These are phyloP conservation scores for Botrytis sinoallii DNA, from an alignment of 2,329 filamentous ascomycete species.

Conservation along the genomic window DNA sequence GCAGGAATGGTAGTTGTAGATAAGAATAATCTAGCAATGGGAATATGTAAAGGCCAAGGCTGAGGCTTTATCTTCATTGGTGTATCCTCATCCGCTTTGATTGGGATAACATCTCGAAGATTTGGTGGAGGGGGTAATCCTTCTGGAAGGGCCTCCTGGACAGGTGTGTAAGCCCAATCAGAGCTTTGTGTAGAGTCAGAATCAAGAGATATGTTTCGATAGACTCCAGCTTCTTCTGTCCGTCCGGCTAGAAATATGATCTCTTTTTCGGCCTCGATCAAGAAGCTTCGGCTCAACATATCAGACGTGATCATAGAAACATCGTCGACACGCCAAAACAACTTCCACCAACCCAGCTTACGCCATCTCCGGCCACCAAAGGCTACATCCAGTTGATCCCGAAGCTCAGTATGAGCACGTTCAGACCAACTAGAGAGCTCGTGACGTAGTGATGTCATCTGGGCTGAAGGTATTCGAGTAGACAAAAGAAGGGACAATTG, in stretches of 20 bases:
- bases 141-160: slow-evolving; percentile 12
- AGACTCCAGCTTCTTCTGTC: slow-evolving; percentile 62
- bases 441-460: slow-evolving; percentile 49
- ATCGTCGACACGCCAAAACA: slow-evolving; percentile 93
- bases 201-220: slow-evolving; percentile 12
- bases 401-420: slow-evolving; percentile 76
- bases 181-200: neutral
- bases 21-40: slow-evolving; percentile 65
- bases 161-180: slow-evolving; percentile 33
- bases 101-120: slow-evolving; percentile 27
- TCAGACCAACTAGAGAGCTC: slow-evolving; percentile 73
- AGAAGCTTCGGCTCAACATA: slow-evolving; percentile 72
- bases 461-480: slow-evolving; percentile 38
- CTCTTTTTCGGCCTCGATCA: slow-evolving; percentile 73
- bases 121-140: slow-evolving; percentile 24
- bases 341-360: slow-evolving; percentile 86
- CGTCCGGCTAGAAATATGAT: slow-evolving; percentile 81
- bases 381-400: slow-evolving; percentile 72
- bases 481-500: slow-evolving; percentile 37
- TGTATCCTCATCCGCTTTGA: slow-evolving; percentile 27
- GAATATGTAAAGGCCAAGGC: slow-evolving; percentile 71
- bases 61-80: slow-evolving; percentile 22
- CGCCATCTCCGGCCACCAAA: slow-evolving; percentile 76
- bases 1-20: slow-evolving; percentile 65
- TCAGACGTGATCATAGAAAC: slow-evolving; percentile 79